A percentile compares a stretch with the other conserved stretches of the same genome.
phyloP scores from a whole-genome alignment of 2,329 filamentous ascomycete genomes.

The Aspergillus alliaceus region DNA sequence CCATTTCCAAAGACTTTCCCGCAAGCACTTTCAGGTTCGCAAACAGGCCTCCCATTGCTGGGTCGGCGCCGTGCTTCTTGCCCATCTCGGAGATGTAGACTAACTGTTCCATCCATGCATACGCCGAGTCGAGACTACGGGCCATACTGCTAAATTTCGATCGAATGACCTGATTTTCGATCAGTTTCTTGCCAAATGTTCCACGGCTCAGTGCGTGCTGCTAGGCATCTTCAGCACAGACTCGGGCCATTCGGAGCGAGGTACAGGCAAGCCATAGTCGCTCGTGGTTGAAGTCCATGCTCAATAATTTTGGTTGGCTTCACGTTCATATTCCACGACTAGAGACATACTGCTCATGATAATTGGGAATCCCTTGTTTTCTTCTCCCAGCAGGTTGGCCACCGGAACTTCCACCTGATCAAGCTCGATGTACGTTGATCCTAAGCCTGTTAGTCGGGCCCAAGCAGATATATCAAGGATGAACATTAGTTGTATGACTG shows the following conservation, averaged over 20 bases:
- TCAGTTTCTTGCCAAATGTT: slow-evolving; percentile 58
- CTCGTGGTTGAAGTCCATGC: slow-evolving; percentile 58
- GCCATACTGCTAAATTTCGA: slow-evolving; percentile 57
- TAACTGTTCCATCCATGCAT: slow-evolving; percentile 60
- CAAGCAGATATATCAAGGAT: no score
- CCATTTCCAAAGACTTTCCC: slow-evolving; percentile 51
- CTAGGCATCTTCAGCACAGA: slow-evolving; percentile 56
- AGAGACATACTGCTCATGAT: slow-evolving; percentile 67
- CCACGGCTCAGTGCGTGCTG: slow-evolving; percentile 53
- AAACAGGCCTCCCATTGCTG: slow-evolving; percentile 22
- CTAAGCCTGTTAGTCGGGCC: slow-evolving; percentile 13
- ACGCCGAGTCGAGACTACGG: slow-evolving; percentile 56
- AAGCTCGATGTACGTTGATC: slow-evolving; percentile 70
- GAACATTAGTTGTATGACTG: no score
- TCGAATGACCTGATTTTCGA: slow-evolving; percentile 58
- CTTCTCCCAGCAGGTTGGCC: slow-evolving; percentile 70
- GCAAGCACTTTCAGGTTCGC: slow-evolving; percentile 49
- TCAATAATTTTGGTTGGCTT: background rate
- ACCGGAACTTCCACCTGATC: slow-evolving; percentile 79
- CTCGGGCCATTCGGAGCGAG: slow-evolving; percentile 58
- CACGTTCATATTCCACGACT: no score
- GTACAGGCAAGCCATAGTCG: slow-evolving; percentile 58
- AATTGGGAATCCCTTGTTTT: slow-evolving; percentile 78
- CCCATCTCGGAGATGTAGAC: slow-evolving; percentile 46
- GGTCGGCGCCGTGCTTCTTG: slow-evolving; percentile 16